Evolutionary conservation across 495 filamentous ascomycete genomes (phyloP), one percentile per base, ranked within the genome.

Genomic region (Symbiotaphrina buchneri): DNA sequence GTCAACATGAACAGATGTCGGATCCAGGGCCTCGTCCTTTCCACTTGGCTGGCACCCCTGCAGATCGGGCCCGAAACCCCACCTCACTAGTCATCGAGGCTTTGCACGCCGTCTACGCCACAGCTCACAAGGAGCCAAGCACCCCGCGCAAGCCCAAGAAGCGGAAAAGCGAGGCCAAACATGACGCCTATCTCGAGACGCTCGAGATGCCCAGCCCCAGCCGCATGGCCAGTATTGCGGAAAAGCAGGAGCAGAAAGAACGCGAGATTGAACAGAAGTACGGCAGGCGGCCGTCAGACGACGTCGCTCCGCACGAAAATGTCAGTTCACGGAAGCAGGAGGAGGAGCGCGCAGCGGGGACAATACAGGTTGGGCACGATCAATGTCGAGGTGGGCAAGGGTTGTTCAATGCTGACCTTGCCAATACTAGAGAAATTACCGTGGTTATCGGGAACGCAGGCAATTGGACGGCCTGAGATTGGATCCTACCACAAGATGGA

Each of bases 361-460:
- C 59, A 27, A 71, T 74, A 36, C 52, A 55, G 49, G 52, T 54
- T 47, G 36, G 32, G 19, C 3, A 6, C 7, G 14, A 25, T 25
- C 22, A 25, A 13, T 25, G 22, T n/a, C 8, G 8, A 8, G 22
- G 13, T 8, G 22, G 22, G 8, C 13, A 25, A 8, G 13, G 22
- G 8, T 25, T 25, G 13, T n/a, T 25, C 8, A 25, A 8, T 8
- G 8, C 8, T 10, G n/a, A 11, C 14, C 10, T 15, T 10, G 10
- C 6, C 2, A 13, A 13, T 26, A 10, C 24, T 59, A 84, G 57
- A 59, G 71, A 25, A 62, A 60, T 3, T 82, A 78, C 44, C 59
- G 77, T 21, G 77, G 77, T 4, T 71, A 82, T 46, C 60, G 74
- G 22, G 60, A 59, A 18, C 63, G 77, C 17, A 52, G 77, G 31